Evolutionary conservation across 129 eudicot genomes (phyloP), one percentile per base, ranked within the genome.

Genomic region (Chrysanthemum makinoi): DNA sequence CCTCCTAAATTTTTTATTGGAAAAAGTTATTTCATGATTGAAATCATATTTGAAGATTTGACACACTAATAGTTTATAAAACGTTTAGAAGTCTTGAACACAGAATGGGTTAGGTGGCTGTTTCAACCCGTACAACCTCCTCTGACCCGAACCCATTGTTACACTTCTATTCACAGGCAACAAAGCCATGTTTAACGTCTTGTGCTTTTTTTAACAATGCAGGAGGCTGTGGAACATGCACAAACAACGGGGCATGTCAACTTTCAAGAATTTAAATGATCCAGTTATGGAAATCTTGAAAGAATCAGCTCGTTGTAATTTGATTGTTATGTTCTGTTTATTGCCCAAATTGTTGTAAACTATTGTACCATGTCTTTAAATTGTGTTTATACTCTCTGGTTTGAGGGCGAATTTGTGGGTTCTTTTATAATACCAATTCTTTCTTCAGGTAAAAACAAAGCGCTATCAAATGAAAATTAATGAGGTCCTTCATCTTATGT

Each of bases 151-250:
- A 51, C n/a, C 9, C 10, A 16, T 1, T 10, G 50, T 4, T 3
- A 44, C 19, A 67, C 10, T 67, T 24, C 15, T 6, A 52, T 15
- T 15, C 57, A 64, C 52, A 57, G 20, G 3, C 39, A n/a, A 35
- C 26, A 10, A 17, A 8, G 2, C 15, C 22, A 8, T 10, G 7
- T 72, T 24, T 8, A 39, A 48, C 30, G 4, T 48, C 4, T 6
- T 46, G 10, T 15, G 1, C 67, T 3, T 14, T 54, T 50, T 14
- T 18, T 2, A 10, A 61, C 47, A 14, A 44, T 81, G 81, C 87
- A 94, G 98, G 98, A 93, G 75, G 98, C 98, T 7, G 84, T 87
- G 70, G 95, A 93, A 72, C 98, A 93, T 86, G 98, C 98, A 53
- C 85, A 82, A 77, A 90, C 93, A 65, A 94, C 98, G 3, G 98